Conservation (phyloP, 441 rosid species). For the Brassica balearica region DNA sequence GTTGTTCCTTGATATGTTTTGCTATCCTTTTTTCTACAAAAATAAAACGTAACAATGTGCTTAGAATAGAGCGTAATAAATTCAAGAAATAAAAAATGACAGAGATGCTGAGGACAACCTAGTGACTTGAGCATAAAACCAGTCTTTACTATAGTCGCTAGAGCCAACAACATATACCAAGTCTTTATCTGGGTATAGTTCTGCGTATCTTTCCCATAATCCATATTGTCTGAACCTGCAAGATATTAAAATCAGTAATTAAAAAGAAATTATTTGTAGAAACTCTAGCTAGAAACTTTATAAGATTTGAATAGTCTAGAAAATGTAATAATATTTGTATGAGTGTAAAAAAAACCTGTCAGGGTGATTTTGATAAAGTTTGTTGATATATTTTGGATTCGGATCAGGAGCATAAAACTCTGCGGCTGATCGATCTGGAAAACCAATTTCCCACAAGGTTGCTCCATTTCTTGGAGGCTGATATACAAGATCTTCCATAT, state of each 20-base stretch:
- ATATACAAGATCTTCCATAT: slow-evolving; percentile 64
- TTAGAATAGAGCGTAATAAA: slow-evolving; percentile 4
- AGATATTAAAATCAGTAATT: background rate
- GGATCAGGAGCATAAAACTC: slow-evolving; percentile 76
- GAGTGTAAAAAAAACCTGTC: slow-evolving; percentile 64
- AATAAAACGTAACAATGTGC: slow-evolving; percentile 4
- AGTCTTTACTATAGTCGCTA: slow-evolving; percentile 44
- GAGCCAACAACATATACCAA: slow-evolving; percentile 45
- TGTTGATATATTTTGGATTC: slow-evolving; percentile 63
- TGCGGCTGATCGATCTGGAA: slow-evolving; percentile 70
- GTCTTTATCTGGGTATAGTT: slow-evolving; percentile 43
- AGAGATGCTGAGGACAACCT: slow-evolving; percentile 27
- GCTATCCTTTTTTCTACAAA: slow-evolving; percentile 51
- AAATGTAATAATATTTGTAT: slow-evolving; percentile 32
- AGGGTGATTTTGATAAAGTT: slow-evolving; percentile 74
- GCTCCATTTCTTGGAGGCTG: slow-evolving; percentile 83
- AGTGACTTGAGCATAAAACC: slow-evolving; percentile 48
- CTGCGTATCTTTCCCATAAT: slow-evolving; percentile 48
- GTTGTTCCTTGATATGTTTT: slow-evolving; percentile 59
- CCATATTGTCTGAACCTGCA: slow-evolving; percentile 45
- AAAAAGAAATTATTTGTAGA: background rate
- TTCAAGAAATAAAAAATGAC: background rate
- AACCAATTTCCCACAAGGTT: slow-evolving; percentile 80
- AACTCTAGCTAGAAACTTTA: background rate
- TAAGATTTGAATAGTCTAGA: background rate